A percentile compares a stretch with the other conserved stretches of the same genome.
These are phyloP conservation scores for Aspergillus cavernicola DNA, from an alignment of 495 filamentous ascomycete genomes.

Conservation along the genomic window DNA sequence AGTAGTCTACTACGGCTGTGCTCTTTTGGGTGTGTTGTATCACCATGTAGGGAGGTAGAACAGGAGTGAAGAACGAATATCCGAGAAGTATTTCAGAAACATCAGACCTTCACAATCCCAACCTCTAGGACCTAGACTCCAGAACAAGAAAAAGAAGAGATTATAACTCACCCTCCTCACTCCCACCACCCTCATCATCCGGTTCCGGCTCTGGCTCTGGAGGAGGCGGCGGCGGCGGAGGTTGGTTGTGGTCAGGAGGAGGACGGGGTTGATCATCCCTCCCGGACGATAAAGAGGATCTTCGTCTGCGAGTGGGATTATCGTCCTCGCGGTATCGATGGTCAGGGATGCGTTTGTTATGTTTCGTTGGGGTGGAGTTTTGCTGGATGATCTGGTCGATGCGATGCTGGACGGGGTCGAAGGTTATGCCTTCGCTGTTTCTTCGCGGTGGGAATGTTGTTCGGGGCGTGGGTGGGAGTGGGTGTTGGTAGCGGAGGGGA, in stretches of 20 bases:
- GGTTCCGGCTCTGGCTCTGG: constrained; percentile 12
- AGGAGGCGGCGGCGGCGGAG: constrained; percentile 12
- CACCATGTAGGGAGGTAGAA: no score
- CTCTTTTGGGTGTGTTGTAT: no score
- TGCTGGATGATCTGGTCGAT: constrained; percentile 35
- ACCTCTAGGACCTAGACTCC: no score
- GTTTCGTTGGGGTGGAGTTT: constrained; percentile 15
- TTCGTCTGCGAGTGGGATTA: constrained; percentile 4
- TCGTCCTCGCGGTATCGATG: constrained; percentile 18
- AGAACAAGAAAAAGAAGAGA: neutral
- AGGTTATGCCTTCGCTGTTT: constrained; percentile 12
- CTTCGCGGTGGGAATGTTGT: constrained; percentile 14
- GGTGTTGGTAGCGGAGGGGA: constrained; percentile 16
- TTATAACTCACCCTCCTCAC: constrained; percentile 46
- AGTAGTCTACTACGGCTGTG: no score
- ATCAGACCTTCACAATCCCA: no score
- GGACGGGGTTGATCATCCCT: constrained; percentile 8
- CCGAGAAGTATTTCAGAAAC: no score
- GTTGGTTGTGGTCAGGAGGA: constrained; percentile 5
- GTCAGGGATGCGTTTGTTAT: constrained; percentile 7
- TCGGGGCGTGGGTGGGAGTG: constrained; percentile 13
- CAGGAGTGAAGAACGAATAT: no score
- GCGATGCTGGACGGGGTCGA: constrained; percentile 31
- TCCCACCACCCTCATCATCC: constrained; percentile 34
- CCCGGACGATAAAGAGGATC: constrained; percentile 7